Percentiles rank a stretch among this genome's conserved stretches.
Conservation (phyloP, 1,284 basidiomycete genomes). For the Apiotrichum gracile region DNA sequence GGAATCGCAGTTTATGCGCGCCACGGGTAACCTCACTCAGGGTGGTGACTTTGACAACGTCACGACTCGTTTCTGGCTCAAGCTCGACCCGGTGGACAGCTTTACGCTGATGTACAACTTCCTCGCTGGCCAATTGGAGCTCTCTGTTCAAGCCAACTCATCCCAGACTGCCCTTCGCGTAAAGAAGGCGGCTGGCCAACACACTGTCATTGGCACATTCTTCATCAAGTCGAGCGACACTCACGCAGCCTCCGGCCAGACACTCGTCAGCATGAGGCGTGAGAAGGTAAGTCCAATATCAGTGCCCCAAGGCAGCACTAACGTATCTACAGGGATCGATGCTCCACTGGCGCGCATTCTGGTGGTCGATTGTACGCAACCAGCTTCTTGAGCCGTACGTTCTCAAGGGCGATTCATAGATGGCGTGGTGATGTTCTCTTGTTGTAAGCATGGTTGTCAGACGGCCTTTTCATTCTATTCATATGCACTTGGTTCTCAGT, state of each 20-base stretch:
- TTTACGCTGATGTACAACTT: constrained; percentile 25
- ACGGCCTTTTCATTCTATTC: no score
- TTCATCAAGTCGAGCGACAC: constrained; percentile 27
- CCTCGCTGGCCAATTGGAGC: constrained; percentile 23
- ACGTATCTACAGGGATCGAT: constrained; percentile 32
- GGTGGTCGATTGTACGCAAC: constrained; percentile 40
- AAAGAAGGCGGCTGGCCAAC: constrained; percentile 34
- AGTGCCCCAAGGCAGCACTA: no score
- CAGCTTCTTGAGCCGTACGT: constrained; percentile 33
- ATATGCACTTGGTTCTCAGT: no score
- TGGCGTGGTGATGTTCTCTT: background rate
- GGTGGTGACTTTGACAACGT: constrained; percentile 35
- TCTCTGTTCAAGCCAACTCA: constrained; percentile 18
- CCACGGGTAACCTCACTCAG: constrained; percentile 45
- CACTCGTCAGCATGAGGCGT: constrained; percentile 35
- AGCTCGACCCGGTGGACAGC: constrained; percentile 23
- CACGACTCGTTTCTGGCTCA: constrained; percentile 45
- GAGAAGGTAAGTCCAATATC: constrained; percentile 25
- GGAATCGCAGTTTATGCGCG: constrained; percentile 45
- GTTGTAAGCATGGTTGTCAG: constrained; percentile 1
- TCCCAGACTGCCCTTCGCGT: constrained; percentile 20
- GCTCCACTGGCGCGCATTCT: constrained; percentile 44
- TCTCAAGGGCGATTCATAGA: constrained; percentile 28
- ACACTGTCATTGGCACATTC: constrained; percentile 33
- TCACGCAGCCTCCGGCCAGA: constrained; percentile 28